Conservation (phyloP, 768 basidiomycete species). For the Tephrocybe sp. region DNA sequence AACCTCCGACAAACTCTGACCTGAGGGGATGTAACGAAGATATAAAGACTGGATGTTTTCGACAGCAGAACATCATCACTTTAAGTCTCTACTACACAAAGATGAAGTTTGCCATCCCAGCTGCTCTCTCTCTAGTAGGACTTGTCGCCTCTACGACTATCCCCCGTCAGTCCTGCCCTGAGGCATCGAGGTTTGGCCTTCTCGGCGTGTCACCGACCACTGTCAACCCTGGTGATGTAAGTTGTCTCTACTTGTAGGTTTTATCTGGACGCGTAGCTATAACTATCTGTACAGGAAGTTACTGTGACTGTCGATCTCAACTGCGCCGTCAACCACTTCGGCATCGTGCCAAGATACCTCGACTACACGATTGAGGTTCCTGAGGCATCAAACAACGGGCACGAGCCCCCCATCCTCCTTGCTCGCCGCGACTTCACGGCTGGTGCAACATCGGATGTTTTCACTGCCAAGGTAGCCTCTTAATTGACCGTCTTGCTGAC, state of each 20-base stretch:
- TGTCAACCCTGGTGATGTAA: slow-evolving; percentile 15
- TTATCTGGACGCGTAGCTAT: neutral
- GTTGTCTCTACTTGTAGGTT: neutral
- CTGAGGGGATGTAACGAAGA: neutral
- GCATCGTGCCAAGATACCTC: slow-evolving; percentile 10
- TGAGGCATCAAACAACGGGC: slow-evolving; percentile 9
- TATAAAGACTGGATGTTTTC: neutral
- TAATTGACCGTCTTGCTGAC: neutral
- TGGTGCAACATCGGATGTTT: slow-evolving; percentile 6
- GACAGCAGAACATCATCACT: neutral
- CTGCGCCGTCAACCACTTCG: slow-evolving; percentile 7
- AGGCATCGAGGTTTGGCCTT: slow-evolving; percentile 12
- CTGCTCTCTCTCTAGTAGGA: neutral
- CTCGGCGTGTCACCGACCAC: slow-evolving; percentile 7
- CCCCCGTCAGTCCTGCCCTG: neutral
- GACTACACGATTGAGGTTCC: slow-evolving; percentile 13
- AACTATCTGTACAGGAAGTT: slow-evolving; percentile 1
- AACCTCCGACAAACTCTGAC: too few relatives aligned
- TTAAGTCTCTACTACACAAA: neutral
- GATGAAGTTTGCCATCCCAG: slow-evolving; percentile 1
- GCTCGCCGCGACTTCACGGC: slow-evolving; percentile 10
- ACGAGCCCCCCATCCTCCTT: slow-evolving; percentile 14
- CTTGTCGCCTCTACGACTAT: neutral
- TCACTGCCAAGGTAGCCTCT: slow-evolving; percentile 9
- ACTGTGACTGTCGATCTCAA: slow-evolving; percentile 6